Evolutionary conservation across 2,329 filamentous ascomycete species (phyloP).

Genomic region (Exophiala viscosa): DNA sequence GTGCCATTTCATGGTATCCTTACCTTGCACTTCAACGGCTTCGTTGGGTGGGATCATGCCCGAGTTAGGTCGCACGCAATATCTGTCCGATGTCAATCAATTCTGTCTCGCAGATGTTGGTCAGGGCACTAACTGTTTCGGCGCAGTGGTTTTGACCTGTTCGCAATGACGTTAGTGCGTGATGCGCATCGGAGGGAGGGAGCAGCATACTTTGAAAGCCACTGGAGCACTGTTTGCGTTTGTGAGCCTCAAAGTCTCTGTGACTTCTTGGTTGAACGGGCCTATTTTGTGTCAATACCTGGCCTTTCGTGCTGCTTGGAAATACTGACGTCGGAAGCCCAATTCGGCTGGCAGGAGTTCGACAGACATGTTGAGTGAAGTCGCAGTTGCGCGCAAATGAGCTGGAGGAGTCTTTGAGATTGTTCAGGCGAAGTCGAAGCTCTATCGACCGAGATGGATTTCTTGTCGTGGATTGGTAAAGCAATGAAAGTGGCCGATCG

Average conservation of each 20-base stretch:
- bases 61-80: constrained; percentile 95
- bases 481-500: constrained; percentile 24
- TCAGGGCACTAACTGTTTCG: constrained; percentile 76
- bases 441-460: constrained; percentile 2
- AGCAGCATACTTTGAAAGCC: constrained; percentile 55
- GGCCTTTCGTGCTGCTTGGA: constrained; percentile 16
- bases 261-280: constrained; percentile 62
- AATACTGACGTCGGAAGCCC: constrained; percentile 73
- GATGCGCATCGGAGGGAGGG: constrained; percentile 12
- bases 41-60: constrained; percentile 88
- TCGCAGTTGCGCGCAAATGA: background rate
- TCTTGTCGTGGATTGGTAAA: constrained; percentile 23
- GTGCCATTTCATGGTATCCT: background rate
- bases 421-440: too few species aligned
- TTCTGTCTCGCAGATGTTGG: constrained; percentile 4
- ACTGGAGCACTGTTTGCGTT: constrained; percentile 58
- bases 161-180: constrained; percentile 6
- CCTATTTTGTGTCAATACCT: constrained; percentile 40
- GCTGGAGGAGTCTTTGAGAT: background rate
- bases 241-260: constrained; percentile 56
- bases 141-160: constrained; percentile 97
- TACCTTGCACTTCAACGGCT: constrained; percentile 90
- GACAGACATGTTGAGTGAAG: constrained; percentile 71
- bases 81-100: constrained; percentile 55
- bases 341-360: constrained; percentile 89